Base-by-base conservation (phyloP, 1,284 basidiomycete species). In the Meira nashicola region DNA sequence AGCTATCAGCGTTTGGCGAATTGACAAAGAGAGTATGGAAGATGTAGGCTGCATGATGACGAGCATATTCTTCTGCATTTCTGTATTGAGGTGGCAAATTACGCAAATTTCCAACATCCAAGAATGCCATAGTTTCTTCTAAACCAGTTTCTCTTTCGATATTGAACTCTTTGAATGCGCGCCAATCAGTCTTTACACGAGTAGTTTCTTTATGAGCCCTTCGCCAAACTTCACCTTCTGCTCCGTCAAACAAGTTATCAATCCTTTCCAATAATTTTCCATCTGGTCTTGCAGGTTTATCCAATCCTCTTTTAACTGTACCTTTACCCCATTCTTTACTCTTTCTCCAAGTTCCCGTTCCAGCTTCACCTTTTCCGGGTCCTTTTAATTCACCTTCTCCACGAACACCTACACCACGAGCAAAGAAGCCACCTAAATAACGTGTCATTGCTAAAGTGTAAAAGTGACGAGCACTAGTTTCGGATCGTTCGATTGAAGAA, bases 111-210 rank as follows among this genome's bases (percentile, higher is more conserved):
- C 62, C 62, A 44, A 77, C 61, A 33, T 68, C 67, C 25, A 77
- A 64, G 51, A 68, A 73, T 17, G 58, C 60, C 50, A 72, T 62
- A 15, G 63, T 69, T 23, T 70, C 67, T 44, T 77, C 73, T 19
- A 77, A 58, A 15, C 75, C 75, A 2, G 64, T 68, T 60, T 77
- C 75, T 57, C 66, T 67, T 60, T 77, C 75, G 57, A 77, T 74
- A 55, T 70, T 67, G 50, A 59, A 64, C 54, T 77, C 74, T 61
- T 77, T 76, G 61, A 74, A 73, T 1, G 65, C 66, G 10, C 50
- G 59, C 71, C 69, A 76, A 46, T 71, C 73, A 0, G 49, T 25
- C 10, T 66, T 62, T 2, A 74, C 66, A 11, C 65, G 62, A 23
- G 21, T 47, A 59, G 69, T 66, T 54, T 76, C 74, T 23, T 65